Conservation (phyloP, 1,284 basidiomycete species). For the Blastosporella zonata region DNA sequence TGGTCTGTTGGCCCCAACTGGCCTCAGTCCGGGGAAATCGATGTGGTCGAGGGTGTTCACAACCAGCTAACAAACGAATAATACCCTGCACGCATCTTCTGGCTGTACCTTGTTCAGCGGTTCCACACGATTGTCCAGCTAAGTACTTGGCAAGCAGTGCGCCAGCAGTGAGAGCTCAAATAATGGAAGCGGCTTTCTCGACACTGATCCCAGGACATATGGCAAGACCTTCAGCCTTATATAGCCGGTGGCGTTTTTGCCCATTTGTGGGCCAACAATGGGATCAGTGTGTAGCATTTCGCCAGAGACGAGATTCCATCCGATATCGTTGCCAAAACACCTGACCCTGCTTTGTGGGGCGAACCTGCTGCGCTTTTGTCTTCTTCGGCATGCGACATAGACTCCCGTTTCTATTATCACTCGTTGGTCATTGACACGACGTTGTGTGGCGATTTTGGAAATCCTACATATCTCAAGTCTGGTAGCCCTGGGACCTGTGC, state of each 20-base stretch:
- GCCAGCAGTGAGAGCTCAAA: conserved; percentile 48
- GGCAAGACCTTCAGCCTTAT: conserved; percentile 67
- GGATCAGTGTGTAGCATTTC: conserved; percentile 81
- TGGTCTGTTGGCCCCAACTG: conserved; percentile 62
- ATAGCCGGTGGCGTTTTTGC: conserved; percentile 72
- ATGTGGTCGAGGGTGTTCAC: conserved; percentile 73
- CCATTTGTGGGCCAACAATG: conserved; percentile 63
- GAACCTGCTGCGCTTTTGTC: conserved; percentile 66
- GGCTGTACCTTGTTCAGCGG: conserved; percentile 53
- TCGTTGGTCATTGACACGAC: conserved; percentile 64
- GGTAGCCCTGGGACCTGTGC: conserved; percentile 73
- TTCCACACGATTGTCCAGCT: conserved; percentile 27
- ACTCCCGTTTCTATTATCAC: conserved; percentile 69
- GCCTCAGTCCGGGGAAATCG: conserved; percentile 71
- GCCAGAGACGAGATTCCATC: conserved; percentile 18
- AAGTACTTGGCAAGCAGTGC: conserved; percentile 43
- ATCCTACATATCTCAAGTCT: conserved; percentile 44
- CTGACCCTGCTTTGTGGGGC: conserved; percentile 68
- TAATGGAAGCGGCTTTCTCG: conserved; percentile 65
- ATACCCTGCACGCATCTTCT: conserved; percentile 64
- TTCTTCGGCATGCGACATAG: conserved; percentile 59
- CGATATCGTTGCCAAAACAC: conserved; percentile 47
- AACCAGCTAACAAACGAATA: conserved; percentile 55
- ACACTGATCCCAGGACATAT: conserved; percentile 52
- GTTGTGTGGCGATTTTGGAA: conserved; percentile 68